These are phyloP conservation scores for Samsoniella hepiali DNA, from an alignment of 2,329 filamentous ascomycete species.

Conservation along the genomic window DNA sequence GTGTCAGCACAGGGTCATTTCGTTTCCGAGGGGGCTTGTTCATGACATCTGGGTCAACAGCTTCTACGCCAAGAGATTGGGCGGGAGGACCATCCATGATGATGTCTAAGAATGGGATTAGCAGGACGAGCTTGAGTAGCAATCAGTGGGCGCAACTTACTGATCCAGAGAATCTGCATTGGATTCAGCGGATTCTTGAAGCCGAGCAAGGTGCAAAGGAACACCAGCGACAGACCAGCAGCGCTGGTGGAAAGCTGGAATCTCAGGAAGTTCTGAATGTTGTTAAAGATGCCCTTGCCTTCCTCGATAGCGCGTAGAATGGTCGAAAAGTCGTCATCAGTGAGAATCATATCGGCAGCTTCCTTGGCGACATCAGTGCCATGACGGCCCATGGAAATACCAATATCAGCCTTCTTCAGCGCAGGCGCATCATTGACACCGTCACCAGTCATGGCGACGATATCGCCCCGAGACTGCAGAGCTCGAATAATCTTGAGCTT, in stretches of 20 bases:
- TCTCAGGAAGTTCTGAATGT: slow-evolving; percentile 98
- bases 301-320: slow-evolving; percentile 96
- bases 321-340: slow-evolving; percentile 84
- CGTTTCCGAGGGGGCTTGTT: slow-evolving; percentile 78
- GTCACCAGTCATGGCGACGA: slow-evolving; percentile 98
- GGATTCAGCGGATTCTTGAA: slow-evolving; percentile 95
- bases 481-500: slow-evolving; percentile 96
- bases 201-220: slow-evolving; percentile 87
- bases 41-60: slow-evolving; percentile 93
- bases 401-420: slow-evolving; percentile 95
- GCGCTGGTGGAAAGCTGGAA: slow-evolving; percentile 98
- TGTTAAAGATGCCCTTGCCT: slow-evolving; percentile 99
- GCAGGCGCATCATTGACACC: slow-evolving; percentile 97
- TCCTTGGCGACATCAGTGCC: slow-evolving; percentile 98
- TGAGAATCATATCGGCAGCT: slow-evolving; percentile 89
- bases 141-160: slow-evolving; percentile 53
- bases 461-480: slow-evolving; percentile 86
- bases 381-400: slow-evolving; percentile 91
- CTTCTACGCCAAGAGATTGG: slow-evolving; percentile 93
- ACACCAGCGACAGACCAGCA: slow-evolving; percentile 83
- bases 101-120: slow-evolving; percentile 63
- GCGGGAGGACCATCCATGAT: slow-evolving; percentile 99
- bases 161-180: slow-evolving; percentile 99
- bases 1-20: slow-evolving; percentile 87
- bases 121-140: not conserved